Evolutionary conservation across 176 grass and related monocot genomes (phyloP), one percentile per base, ranked within the genome.

Genomic region (Musa itinerans): DNA sequence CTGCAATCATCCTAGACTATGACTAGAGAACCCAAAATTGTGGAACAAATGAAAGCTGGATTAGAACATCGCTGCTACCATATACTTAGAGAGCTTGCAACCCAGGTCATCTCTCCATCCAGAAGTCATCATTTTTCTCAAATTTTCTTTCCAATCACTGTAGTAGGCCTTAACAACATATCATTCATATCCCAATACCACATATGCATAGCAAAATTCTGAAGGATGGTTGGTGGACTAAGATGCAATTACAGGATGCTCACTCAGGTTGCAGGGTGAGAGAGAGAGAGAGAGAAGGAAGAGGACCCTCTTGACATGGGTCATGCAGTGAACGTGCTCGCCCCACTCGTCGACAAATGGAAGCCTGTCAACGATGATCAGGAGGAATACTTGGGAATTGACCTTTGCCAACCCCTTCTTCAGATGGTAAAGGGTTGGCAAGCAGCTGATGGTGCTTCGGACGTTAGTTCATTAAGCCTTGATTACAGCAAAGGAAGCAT

Each of bases 391-490:
- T 79, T 94, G 69, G 95, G 95, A 50, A 99, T 94, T 34, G 95
- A 99, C 77, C 69, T 99, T 24, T 83, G 89, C 65, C 88, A 85
- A 69, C 95, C 95, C 11, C 83, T 99, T 58, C 87, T 94, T 55
- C 91, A 94, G 76, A 99, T 94, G 91, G 95, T 99, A 48, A 99
- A 99, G 62, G 87, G 86, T 2, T 99, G 91, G 95, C 90, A 99
- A 76, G 91, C 88, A 10, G 87, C 91, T 11, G 95, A 99, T 64
- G 79, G 77, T 1, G 89, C 78, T 53, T 71, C 72, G 0, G 82
- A 80, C 24, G 83, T 79, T 8, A 94, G 91, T 71, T 89, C 78
- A 14, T 23, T 89, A n/a, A 87, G 91, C 85, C 84, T 99, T 9
- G 82, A 90, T 52, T 88, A 99, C 78, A 99, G 95, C 71, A 99